phyloP scores from a whole-genome alignment of 257 asterid genomes.

The Leptodermis oblonga region DNA sequence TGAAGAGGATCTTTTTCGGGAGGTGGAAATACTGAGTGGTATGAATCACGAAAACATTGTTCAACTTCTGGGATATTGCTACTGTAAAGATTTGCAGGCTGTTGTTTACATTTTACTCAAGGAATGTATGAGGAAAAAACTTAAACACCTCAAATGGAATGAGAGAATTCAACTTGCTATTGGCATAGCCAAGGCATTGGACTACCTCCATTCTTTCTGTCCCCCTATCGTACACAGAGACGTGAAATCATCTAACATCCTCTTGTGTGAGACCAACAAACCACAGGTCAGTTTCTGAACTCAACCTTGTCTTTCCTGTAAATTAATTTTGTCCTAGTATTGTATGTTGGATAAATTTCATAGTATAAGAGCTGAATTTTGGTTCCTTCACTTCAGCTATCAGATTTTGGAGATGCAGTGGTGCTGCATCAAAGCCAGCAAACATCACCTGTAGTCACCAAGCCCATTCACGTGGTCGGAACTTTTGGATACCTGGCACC shows the following conservation, averaged over 20 bases:
- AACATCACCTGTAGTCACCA: constrained; percentile 26
- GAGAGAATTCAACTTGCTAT: constrained; percentile 64
- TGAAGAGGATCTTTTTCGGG: constrained; percentile 43
- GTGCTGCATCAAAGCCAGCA: constrained; percentile 32
- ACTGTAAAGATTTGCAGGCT: constrained; percentile 44
- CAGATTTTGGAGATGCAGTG: constrained; percentile 71
- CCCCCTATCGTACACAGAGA: constrained; percentile 72
- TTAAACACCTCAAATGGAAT: constrained; percentile 49
- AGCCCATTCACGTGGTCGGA: constrained; percentile 47
- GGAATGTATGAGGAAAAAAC: constrained; percentile 51
- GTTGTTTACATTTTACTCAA: constrained; percentile 42
- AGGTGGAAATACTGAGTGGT: constrained; percentile 62
- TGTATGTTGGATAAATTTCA: not conserved
- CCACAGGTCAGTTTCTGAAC: constrained; percentile 45
- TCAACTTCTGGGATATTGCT: constrained; percentile 55
- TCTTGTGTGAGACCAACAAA: constrained; percentile 47
- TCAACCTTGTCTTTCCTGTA: not conserved
- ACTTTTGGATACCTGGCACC: constrained; percentile 80
- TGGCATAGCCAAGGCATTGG: constrained; percentile 68
- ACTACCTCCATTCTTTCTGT: constrained; percentile 56
- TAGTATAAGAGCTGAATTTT: too few species aligned
- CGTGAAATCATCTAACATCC: constrained; percentile 65
- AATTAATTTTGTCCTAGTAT: not conserved
- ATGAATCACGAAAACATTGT: constrained; percentile 62
- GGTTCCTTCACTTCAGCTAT: constrained; percentile 50